phyloP scores from a whole-genome alignment of 345 rosid species.

The Ceriops decandra region DNA sequence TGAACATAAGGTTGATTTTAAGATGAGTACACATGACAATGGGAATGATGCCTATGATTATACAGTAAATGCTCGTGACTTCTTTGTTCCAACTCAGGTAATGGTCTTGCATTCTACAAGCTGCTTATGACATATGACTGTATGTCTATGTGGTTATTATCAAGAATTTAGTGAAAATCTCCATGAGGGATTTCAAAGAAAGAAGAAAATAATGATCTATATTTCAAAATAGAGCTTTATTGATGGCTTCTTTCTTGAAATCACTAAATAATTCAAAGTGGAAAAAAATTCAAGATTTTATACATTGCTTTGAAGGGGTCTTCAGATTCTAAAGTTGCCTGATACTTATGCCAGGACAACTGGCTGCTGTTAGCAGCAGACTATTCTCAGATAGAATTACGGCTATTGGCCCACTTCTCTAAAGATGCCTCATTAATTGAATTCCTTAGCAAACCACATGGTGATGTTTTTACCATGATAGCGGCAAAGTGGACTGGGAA shows the following conservation, averaged over 20 bases:
- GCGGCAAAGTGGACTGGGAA: slow-evolving; percentile 87
- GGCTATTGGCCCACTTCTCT: slow-evolving; percentile 94
- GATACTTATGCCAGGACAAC: slow-evolving; percentile 61
- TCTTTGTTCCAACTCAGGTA: slow-evolving; percentile 90
- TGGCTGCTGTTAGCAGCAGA: slow-evolving; percentile 89
- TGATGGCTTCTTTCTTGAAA: background rate
- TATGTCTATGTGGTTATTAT: background rate
- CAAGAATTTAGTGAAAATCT: background rate
- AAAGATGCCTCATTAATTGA: slow-evolving; percentile 68
- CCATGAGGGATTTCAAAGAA: background rate
- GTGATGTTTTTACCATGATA: slow-evolving; percentile 89
- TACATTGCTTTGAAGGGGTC: background rate
- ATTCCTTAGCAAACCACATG: slow-evolving; percentile 68
- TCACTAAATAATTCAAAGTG: background rate
- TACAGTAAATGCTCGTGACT: slow-evolving; percentile 84
- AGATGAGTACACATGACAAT: slow-evolving; percentile 37
- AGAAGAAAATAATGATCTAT: background rate
- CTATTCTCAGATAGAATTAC: slow-evolving; percentile 96
- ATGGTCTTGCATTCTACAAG: slow-evolving; percentile 9
- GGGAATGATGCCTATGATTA: slow-evolving; percentile 39
- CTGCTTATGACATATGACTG: background rate
- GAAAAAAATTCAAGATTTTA: background rate
- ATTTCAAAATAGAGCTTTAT: background rate
- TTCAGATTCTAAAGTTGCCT: slow-evolving; percentile 4
- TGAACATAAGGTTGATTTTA: slow-evolving; percentile 80